Evolutionary conservation across 148 eudicot species (phyloP).

Genomic region (Rhododendron williamsianum): DNA sequence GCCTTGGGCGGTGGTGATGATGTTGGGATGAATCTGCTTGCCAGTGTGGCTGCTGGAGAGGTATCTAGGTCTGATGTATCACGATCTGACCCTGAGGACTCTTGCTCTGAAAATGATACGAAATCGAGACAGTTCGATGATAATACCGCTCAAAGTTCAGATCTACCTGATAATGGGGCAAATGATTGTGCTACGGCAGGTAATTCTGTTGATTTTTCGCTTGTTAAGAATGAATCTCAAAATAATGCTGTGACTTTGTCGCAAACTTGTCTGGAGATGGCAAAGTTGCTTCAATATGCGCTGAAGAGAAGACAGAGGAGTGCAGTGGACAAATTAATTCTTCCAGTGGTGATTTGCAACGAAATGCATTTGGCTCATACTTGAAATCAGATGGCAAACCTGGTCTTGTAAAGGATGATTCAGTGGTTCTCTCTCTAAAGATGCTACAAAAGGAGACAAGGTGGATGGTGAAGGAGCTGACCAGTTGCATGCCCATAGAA

Average conservation of each 20-base stretch:
- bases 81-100: conserved; percentile 41
- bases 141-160: conserved; percentile 15
- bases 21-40: conserved; percentile 90
- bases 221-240: not conserved
- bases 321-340: conserved; percentile 4
- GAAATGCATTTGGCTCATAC: not conserved
- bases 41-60: conserved; percentile 96
- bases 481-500: conserved; percentile 11
- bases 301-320: conserved; percentile 9
- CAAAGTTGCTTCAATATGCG: conserved; percentile 9
- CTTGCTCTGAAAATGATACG: conserved; percentile 26
- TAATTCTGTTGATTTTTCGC: not conserved
- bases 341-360: conserved; percentile 6
- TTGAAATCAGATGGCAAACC: not conserved
- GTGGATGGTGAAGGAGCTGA: conserved; percentile 6
- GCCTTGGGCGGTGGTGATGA: conserved; percentile 53
- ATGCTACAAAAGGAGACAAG: conserved; percentile 9
- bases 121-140: conserved; percentile 17
- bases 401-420: conserved; percentile 9
- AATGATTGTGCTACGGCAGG: conserved; percentile 12
- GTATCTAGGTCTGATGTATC: conserved; percentile 54
- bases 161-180: not conserved
- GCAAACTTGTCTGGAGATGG: conserved; percentile 12
- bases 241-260: conserved; percentile 7
- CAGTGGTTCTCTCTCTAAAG: conserved; percentile 14